phyloP scores from a whole-genome alignment of 345 rosid genomes.

The Psidium friedrichsthalianum region DNA sequence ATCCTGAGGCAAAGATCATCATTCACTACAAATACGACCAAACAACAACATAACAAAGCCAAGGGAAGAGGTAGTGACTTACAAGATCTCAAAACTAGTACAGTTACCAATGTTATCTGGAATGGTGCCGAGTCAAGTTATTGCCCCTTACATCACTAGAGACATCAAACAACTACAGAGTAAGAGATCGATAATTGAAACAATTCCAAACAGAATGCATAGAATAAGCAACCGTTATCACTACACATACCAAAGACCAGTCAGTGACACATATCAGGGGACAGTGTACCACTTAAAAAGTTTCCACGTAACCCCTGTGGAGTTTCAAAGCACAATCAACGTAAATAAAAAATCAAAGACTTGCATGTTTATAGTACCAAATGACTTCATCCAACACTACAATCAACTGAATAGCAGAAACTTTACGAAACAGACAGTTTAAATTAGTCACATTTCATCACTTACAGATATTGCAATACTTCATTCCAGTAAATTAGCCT shows the following conservation, averaged over 20 bases:
- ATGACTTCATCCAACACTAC: neutral
- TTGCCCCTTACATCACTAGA: constrained; percentile 93
- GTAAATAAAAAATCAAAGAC: neutral
- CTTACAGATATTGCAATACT: constrained; percentile 92
- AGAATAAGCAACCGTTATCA: neutral
- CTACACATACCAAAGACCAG: constrained; percentile 98
- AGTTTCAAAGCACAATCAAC: neutral
- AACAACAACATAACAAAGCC: neutral
- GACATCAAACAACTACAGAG: neutral
- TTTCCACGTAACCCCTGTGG: constrained; percentile 80
- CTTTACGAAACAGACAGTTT: neutral
- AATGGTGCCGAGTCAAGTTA: constrained; percentile 61
- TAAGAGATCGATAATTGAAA: neutral
- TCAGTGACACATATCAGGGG: constrained; percentile 85
- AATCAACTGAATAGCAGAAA: neutral
- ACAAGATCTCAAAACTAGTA: constrained; percentile 91
- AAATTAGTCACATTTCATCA: neutral
- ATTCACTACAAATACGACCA: neutral
- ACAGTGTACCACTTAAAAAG: constrained; percentile 63
- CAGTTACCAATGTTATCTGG: constrained; percentile 95
- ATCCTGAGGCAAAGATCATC: constrained; percentile 29
- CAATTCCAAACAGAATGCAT: neutral
- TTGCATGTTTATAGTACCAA: neutral
- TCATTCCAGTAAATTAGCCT: constrained; percentile 93
- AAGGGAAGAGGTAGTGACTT: constrained; percentile 6